Evolutionary conservation across 1,139 yeast species (phyloP).

Genomic region (Sugiyamaella neomexicana): DNA sequence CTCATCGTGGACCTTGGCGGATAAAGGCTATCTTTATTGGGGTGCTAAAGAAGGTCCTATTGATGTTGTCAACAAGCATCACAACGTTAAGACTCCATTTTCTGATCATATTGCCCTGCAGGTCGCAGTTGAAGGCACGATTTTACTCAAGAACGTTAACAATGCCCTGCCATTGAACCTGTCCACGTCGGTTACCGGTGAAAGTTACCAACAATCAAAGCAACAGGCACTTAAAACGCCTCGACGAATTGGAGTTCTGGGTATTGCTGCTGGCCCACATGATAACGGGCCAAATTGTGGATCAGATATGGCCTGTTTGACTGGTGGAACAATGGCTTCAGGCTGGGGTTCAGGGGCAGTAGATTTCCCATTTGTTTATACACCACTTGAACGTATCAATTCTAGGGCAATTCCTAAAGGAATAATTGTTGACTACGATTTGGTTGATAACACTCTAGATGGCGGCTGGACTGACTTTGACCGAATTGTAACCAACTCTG

Average conservation of each 20-base stretch:
- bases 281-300: conserved; percentile 44
- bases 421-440: conserved; percentile 27
- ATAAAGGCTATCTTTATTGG: conserved; percentile 54
- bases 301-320: conserved; percentile 32
- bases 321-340: conserved; percentile 31
- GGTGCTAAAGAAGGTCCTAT: conserved; percentile 54
- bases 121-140: conserved; percentile 59
- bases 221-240: conserved; percentile 40
- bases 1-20: conserved; percentile 59
- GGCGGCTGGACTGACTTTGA: conserved; percentile 42
- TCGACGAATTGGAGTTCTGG: conserved; percentile 49
- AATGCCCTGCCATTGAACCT: conserved; percentile 51
- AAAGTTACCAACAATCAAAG: conserved; percentile 31
- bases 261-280: conserved; percentile 36
- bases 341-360: conserved; percentile 53
- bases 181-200: neutral
- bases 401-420: conserved; percentile 26
- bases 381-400: conserved; percentile 47
- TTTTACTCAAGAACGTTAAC: conserved; percentile 54
- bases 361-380: conserved; percentile 53
- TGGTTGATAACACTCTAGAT: conserved; percentile 40
- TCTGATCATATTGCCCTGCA: conserved; percentile 53
- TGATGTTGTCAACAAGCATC: conserved; percentile 55
- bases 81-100: conserved; percentile 52
- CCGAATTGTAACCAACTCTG: conserved; percentile 51